phyloP scores from a whole-genome alignment of 495 filamentous ascomycete species.

The Penicillium simplicissimum region DNA sequence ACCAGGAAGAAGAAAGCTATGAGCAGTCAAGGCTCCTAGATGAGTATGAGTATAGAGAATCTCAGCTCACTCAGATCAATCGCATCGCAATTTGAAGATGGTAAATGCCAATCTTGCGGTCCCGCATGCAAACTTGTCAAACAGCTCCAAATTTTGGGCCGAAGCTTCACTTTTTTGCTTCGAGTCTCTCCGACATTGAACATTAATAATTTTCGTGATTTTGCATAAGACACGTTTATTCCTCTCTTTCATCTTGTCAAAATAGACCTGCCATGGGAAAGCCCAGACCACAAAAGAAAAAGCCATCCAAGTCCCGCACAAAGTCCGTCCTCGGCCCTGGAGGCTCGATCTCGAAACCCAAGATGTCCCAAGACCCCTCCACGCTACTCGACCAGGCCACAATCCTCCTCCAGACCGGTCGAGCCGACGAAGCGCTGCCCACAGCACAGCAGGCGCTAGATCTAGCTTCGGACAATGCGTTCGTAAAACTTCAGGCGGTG shows the following conservation, averaged over 20 bases:
- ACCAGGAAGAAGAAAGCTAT: background rate
- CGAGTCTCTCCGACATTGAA: constrained; percentile 14
- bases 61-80: background rate
- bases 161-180: constrained; percentile 33
- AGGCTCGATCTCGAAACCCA: constrained; percentile 45
- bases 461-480: constrained; percentile 39
- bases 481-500: constrained; percentile 60
- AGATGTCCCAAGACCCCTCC: constrained; percentile 51
- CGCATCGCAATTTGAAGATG: constrained; percentile 16
- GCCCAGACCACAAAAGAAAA: constrained; percentile 47
- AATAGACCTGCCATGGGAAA: constrained; percentile 45
- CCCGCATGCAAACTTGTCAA: constrained; percentile 53
- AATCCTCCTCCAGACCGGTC: constrained; percentile 66
- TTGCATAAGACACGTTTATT: constrained; percentile 3
- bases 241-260: constrained; percentile 1
- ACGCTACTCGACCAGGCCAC: constrained; percentile 68
- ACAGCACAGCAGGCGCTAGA: constrained; percentile 64
- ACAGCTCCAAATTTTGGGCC: constrained; percentile 43
- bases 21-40: background rate
- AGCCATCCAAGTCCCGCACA: constrained; percentile 45
- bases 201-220: constrained; percentile 7
- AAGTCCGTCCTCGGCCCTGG: constrained; percentile 51
- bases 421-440: constrained; percentile 66
- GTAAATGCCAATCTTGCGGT: constrained; percentile 31
- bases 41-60: background rate